Evolutionary conservation across 2,329 filamentous ascomycete species (phyloP), one percentile per base, ranked within the genome.

Genomic region (Claviceps quebecensis): DNA sequence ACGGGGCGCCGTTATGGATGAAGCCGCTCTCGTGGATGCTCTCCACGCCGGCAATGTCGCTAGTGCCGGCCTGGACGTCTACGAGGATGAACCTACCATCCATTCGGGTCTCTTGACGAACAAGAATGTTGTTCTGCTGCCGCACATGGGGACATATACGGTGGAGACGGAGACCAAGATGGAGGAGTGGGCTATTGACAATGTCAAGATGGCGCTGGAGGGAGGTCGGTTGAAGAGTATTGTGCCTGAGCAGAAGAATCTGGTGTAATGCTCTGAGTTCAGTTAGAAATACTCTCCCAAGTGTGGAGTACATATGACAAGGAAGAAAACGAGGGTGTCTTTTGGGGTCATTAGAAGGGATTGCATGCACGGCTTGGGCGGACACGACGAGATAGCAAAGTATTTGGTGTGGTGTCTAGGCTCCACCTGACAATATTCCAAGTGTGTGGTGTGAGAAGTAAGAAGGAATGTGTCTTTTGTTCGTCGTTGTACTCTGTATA

Each of bases 101-200:
- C 86, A 93, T 61, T 81, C 81, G 0, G 85, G 83, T 1, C 70
- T 94, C 43, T 58, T 90, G 14, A 69, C 70, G 16, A 90, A 91
- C 61, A 78, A 79, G 2, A 77, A 80, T 57, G 86, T 87, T 22
- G 72, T 91, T 59, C 72, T 95, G 29, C 69, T 94, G 38, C 88
- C 88, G 49, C 88, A 94, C 65, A 86, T 94, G 85, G 87, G 87
- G 0, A 94, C 88, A 0, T 88, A 78, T 75, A 91, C 86, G 0
- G 70, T 81, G 29, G 87, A 80, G 68, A 79, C 77, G 6, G 71
- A 76, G 63, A 70, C 67, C 44, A 76, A 78, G 65, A 83, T 91
- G 86, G 87, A 91, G 67, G 75, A 81, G 61, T 87, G 82, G 81
- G 76, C 79, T 40, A 82, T 91, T 57, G 75, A 73, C 34, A 91